These are phyloP conservation scores for Coemansia sp. DNA, from an alignment of 192 early-diverging fungal species.

Conservation along the genomic window DNA sequence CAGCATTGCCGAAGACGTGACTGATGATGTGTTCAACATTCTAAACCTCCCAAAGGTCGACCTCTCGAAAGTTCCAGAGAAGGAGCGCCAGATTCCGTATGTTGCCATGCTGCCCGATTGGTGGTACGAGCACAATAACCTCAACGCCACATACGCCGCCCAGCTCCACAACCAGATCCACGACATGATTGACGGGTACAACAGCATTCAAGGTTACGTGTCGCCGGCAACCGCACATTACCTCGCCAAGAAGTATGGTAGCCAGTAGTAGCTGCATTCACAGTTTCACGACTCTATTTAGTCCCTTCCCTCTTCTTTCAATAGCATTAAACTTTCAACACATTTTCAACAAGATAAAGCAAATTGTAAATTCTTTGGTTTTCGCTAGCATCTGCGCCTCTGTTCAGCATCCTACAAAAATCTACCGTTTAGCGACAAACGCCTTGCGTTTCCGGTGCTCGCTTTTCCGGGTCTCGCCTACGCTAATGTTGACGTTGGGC, in stretches of 20 bases:
- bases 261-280: background rate
- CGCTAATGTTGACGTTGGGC: slow-evolving; percentile 81
- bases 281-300: background rate
- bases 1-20: slow-evolving; percentile 35
- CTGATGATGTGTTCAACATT: slow-evolving; percentile 43
- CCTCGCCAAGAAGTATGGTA: slow-evolving; percentile 46
- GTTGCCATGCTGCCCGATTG: slow-evolving; percentile 37
- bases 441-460: slow-evolving; percentile 55
- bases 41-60: slow-evolving; percentile 51
- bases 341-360: slow-evolving; percentile 4
- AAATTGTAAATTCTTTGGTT: background rate
- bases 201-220: slow-evolving; percentile 48
- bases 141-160: slow-evolving; percentile 48
- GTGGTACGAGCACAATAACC: slow-evolving; percentile 51
- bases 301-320: background rate
- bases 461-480: slow-evolving; percentile 47
- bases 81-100: slow-evolving; percentile 50
- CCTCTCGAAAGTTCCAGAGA: slow-evolving; percentile 41
- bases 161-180: slow-evolving; percentile 47
- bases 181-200: slow-evolving; percentile 51
- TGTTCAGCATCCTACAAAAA: too few species aligned
- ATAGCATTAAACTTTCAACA: background rate
- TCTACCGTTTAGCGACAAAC: slow-evolving; percentile 20
- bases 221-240: slow-evolving; percentile 52
- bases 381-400: too few species aligned